phyloP scores from a whole-genome alignment of 768 basidiomycete genomes.

The Russula sp. region DNA sequence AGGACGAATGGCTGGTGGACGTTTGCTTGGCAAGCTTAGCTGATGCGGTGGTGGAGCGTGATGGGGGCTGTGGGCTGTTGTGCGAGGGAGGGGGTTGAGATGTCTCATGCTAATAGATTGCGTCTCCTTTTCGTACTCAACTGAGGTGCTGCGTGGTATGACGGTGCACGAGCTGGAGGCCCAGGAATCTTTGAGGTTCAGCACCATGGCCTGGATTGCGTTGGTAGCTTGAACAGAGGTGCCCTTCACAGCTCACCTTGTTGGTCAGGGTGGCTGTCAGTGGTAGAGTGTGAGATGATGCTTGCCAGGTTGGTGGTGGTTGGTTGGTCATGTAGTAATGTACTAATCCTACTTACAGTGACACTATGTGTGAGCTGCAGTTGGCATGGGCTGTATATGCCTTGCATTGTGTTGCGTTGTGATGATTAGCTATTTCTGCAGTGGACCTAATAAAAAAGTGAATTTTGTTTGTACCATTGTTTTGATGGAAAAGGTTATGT shows the following conservation, averaged over 20 bases:
- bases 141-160: slow-evolving; percentile 68
- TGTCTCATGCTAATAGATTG: slow-evolving; percentile 48
- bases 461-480: no score
- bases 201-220: slow-evolving; percentile 61
- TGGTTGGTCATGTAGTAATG: slow-evolving; percentile 37
- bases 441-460: no score
- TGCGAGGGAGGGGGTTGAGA: slow-evolving; percentile 49
- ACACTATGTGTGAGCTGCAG: no score
- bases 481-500: no score
- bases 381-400: no score
- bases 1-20: slow-evolving; percentile 77
- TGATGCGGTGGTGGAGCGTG: slow-evolving; percentile 22
- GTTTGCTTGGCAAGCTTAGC: slow-evolving; percentile 44
- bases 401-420: no score
- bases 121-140: slow-evolving; percentile 68
- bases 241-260: slow-evolving; percentile 68
- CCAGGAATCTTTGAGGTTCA: slow-evolving; percentile 59
- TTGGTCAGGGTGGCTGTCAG: slow-evolving; percentile 41
- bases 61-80: slow-evolving; percentile 30
- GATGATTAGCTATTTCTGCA: no score
- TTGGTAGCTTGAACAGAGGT: slow-evolving; percentile 83
- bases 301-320: slow-evolving; percentile 21
- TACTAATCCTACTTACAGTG: no score
- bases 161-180: slow-evolving; percentile 43
- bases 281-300: slow-evolving; percentile 26